Evolutionary conservation across 768 basidiomycete genomes (phyloP).

Genomic region (Rhodosporidiobolus odoratus): DNA sequence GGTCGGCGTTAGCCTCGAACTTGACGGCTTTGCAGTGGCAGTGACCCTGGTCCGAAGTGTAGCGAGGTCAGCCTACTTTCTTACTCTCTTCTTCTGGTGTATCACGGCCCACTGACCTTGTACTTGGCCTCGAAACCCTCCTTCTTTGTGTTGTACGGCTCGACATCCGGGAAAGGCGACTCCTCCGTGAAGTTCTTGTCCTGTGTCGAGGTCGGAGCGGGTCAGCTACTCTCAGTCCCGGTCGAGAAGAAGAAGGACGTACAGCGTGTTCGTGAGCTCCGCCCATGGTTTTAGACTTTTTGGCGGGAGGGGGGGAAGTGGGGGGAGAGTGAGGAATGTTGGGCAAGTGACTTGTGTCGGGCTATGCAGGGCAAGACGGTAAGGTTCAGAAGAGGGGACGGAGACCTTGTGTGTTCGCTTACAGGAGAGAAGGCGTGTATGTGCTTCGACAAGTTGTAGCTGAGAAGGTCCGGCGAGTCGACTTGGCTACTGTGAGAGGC

Average conservation of each 20-base stretch:
- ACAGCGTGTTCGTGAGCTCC: conserved; percentile 9
- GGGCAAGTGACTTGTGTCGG: no score
- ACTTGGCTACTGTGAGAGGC: no score
- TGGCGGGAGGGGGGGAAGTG: background rate
- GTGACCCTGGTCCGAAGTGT: background rate
- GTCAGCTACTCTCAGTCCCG: no score
- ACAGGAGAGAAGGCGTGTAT: no score
- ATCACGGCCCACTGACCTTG: background rate
- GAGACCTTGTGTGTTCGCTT: no score
- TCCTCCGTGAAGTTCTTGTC: conserved; percentile 7
- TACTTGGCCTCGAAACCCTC: background rate
- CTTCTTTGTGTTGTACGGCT: background rate
- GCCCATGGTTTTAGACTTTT: conserved; percentile 6
- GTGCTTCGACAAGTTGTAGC: no score
- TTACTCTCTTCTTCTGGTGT: no score
- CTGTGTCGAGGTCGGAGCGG: no score
- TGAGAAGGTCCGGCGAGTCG: no score
- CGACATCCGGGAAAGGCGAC: background rate
- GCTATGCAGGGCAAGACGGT: no score
- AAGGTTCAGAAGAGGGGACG: no score
- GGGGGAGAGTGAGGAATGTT: background rate
- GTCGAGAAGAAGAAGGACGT: no score
- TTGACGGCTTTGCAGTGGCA: conserved; percentile 26
- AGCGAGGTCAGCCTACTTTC: background rate
- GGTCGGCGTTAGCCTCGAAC: conserved; percentile 19